These are phyloP conservation scores for Blumeria hordei DNA, from an alignment of 2,329 filamentous ascomycete genomes.

Conservation along the genomic window DNA sequence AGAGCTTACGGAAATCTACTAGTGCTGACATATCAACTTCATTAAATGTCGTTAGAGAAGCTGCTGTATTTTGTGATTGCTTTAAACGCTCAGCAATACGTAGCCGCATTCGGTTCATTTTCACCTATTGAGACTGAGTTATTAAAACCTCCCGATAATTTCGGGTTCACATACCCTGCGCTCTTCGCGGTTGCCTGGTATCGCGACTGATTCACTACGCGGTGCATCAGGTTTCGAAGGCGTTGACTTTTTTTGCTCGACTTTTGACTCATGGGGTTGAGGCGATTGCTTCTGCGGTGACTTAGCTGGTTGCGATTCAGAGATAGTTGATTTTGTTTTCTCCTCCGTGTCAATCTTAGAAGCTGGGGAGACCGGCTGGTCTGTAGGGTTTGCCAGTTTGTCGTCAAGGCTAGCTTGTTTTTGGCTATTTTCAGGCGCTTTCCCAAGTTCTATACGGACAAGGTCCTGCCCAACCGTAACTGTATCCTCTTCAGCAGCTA, in stretches of 20 bases:
- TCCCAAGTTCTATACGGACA: slow-evolving; percentile 62
- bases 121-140: slow-evolving; percentile 38
- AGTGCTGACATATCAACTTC: slow-evolving; percentile 97
- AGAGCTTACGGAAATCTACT: slow-evolving; percentile 90
- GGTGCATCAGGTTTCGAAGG: slow-evolving; percentile 15
- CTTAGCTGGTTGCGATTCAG: slow-evolving; percentile 2
- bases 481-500: slow-evolving; percentile 84
- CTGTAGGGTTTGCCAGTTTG: slow-evolving; percentile 32
- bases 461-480: slow-evolving; percentile 87
- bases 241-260: slow-evolving; percentile 17
- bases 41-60: slow-evolving; percentile 94
- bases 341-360: slow-evolving; percentile 12
- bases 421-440: slow-evolving; percentile 28
- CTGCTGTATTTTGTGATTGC: slow-evolving; percentile 96
- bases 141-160: slow-evolving; percentile 3
- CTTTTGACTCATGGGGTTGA: slow-evolving; percentile 17
- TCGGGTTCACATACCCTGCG: slow-evolving; percentile 39
- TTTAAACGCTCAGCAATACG: slow-evolving; percentile 94
- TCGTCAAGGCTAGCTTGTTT: slow-evolving; percentile 23
- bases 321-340: neutral
- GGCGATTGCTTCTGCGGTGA: slow-evolving; percentile 18
- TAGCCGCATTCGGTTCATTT: slow-evolving; percentile 99
- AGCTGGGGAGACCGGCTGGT: slow-evolving; percentile 26
- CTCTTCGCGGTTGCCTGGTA: slow-evolving; percentile 59
- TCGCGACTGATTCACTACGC: slow-evolving; percentile 16